Evolutionary conservation across 2,329 filamentous ascomycete species (phyloP).

Genomic region (Fusarium coicis): DNA sequence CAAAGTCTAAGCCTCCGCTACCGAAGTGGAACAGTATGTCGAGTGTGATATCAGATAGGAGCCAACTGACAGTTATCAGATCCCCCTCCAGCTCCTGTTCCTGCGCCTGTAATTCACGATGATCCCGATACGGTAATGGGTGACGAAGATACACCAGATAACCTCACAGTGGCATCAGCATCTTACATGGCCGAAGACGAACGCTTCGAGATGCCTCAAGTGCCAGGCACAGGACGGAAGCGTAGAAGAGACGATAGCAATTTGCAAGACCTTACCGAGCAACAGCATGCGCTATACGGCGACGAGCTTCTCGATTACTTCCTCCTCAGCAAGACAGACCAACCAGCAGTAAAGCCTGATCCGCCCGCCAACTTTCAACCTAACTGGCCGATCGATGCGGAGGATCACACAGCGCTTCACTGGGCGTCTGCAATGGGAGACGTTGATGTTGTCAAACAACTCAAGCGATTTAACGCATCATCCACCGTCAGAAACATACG

Average conservation of each 20-base stretch:
- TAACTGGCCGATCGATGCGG: slow-evolving; percentile 92
- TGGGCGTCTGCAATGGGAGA: slow-evolving; percentile 99
- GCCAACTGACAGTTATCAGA: slow-evolving; percentile 30
- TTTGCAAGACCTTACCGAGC: slow-evolving; percentile 74
- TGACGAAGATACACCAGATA: slow-evolving; percentile 85
- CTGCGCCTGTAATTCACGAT: slow-evolving; percentile 55
- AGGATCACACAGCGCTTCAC: slow-evolving; percentile 91
- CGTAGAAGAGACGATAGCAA: slow-evolving; percentile 75
- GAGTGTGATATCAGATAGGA: neutral
- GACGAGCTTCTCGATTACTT: slow-evolving; percentile 97
- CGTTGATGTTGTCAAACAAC: slow-evolving; percentile 86
- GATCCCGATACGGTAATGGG: slow-evolving; percentile 72
- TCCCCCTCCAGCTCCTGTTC: slow-evolving; percentile 38
- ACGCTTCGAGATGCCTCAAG: slow-evolving; percentile 75
- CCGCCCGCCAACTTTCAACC: slow-evolving; percentile 89
- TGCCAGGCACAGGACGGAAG: slow-evolving; percentile 72
- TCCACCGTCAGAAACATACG: slow-evolving; percentile 75
- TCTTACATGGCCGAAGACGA: slow-evolving; percentile 89
- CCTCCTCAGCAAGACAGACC: slow-evolving; percentile 83
- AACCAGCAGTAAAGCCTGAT: slow-evolving; percentile 76
- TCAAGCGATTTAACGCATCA: slow-evolving; percentile 83
- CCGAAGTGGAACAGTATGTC: slow-evolving; percentile 64
- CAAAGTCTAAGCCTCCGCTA: slow-evolving; percentile 63
- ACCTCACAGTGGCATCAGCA: slow-evolving; percentile 83
- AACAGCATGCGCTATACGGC: slow-evolving; percentile 89